Evolutionary conservation across 2,329 filamentous ascomycete genomes (phyloP), one percentile per base, ranked within the genome.

Genomic region (Juglanconis juglandina): DNA sequence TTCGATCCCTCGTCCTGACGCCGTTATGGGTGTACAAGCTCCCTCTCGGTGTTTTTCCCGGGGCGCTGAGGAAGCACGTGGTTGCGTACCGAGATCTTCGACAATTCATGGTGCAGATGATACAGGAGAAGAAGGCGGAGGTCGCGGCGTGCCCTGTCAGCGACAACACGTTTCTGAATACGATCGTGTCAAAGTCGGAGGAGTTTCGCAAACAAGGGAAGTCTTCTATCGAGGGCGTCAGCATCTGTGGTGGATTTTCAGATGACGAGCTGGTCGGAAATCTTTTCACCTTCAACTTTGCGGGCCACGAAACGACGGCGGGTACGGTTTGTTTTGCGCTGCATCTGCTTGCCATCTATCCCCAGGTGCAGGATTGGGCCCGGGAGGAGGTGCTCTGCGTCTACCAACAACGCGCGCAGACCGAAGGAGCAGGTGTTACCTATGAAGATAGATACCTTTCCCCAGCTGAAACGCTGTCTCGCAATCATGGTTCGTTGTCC

Each of bases 1-100:
- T 56, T 4, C 44, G 54, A 13, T 39, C 44, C 42, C 54, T 56
- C 9, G 32, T 49, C n/a, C n/a, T 56, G n/a, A 56, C 54, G 32
- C 54, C 54, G 17, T 42, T 50, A 35, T 57, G 47, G 46, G 47
- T 51, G 32, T 57, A 57, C 47, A 14, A 13, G 9, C 14, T 57
- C 2, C 37, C 55, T 0, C 34, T 3, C 9, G 48, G 47, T 47
- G 48, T 47, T 34, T 39, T 56, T 5, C 54, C 55, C n/a, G 37
- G 42, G 39, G n/a, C 7, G 7, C 48, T 57, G 46, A 41, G 13
- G 9, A 24, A 34, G 4, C 37, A 42, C 14, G n/a, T 17, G 11
- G n/a, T 46, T 14, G 42, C 42, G 14, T 46, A 46, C 42, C 2
- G 14, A 24, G 35, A 14, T 33, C 2, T 57, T 50, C 32, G 47